Evolutionary conservation across 805 yeast species (phyloP).

Genomic region (Blastobotrys peoriensis): DNA sequence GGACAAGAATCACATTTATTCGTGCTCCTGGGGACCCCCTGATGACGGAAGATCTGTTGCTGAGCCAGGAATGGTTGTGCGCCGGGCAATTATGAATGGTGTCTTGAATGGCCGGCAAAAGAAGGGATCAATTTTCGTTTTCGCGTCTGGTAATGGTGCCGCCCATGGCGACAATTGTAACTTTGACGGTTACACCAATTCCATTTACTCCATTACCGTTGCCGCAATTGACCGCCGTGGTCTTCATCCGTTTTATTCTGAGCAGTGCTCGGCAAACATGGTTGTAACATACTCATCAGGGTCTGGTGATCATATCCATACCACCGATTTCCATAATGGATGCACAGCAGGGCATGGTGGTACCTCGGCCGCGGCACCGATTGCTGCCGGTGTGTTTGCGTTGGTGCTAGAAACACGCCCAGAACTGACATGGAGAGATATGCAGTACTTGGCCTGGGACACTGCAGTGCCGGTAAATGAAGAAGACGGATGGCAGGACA

Average conservation of each 20-base stretch:
- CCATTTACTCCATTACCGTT: slow-evolving; percentile 90
- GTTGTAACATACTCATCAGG: slow-evolving; percentile 93
- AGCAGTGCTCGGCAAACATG: slow-evolving; percentile 90
- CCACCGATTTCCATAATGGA: slow-evolving; percentile 66
- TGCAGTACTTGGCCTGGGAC: slow-evolving; percentile 75
- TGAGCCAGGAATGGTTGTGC: slow-evolving; percentile 73
- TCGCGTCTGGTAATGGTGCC: slow-evolving; percentile 96
- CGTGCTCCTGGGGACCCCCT: slow-evolving; percentile 98
- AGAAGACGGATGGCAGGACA: slow-evolving; percentile 63
- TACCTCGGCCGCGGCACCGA: slow-evolving; percentile 97
- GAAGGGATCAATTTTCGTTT: slow-evolving; percentile 85
- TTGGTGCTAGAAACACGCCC: slow-evolving; percentile 80
- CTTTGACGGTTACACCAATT: slow-evolving; percentile 94
- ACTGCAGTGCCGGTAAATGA: slow-evolving; percentile 65
- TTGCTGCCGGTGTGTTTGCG: slow-evolving; percentile 94
- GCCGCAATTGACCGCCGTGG: slow-evolving; percentile 90
- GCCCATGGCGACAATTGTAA: slow-evolving; percentile 81
- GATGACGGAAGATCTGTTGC: slow-evolving; percentile 87
- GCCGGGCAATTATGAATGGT: slow-evolving; percentile 79
- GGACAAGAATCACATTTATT: slow-evolving; percentile 84
- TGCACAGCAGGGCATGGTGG: slow-evolving; percentile 87
- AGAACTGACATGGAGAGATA: slow-evolving; percentile 88
- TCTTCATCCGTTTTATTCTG: slow-evolving; percentile 82
- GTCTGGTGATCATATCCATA: slow-evolving; percentile 79
- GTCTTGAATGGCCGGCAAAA: slow-evolving; percentile 71